Percentiles rank a stretch among this genome's conserved stretches.
phyloP scores from a whole-genome alignment of 2,329 filamentous ascomycete genomes.

The Nectriaceae sp. region DNA sequence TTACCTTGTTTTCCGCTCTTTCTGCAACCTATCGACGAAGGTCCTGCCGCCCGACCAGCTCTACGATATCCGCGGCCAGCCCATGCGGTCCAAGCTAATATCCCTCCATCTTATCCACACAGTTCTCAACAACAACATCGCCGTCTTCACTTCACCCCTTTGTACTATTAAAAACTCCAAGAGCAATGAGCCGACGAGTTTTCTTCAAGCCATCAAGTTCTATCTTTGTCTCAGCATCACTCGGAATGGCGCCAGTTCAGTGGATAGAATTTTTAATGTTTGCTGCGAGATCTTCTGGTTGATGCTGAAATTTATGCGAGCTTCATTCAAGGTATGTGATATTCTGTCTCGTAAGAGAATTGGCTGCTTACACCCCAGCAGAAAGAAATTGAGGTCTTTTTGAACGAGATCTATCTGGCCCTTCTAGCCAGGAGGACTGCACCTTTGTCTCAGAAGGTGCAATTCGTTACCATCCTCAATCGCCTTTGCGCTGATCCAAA shows the following conservation, averaged over 20 bases:
- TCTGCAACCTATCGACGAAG: conserved; percentile 97
- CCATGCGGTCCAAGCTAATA: conserved; percentile 95
- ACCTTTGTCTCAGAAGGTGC: conserved; percentile 86
- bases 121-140: conserved; percentile 89
- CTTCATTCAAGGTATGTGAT: conserved; percentile 79
- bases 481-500: conserved; percentile 83
- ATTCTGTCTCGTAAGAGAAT: not conserved
- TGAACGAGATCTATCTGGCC: conserved; percentile 95
- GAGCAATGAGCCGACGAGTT: conserved; percentile 83
- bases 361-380: conserved; percentile 39
- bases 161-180: conserved; percentile 92
- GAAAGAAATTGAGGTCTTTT: conserved; percentile 97
- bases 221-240: conserved; percentile 95
- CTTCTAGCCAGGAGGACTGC: conserved; percentile 87
- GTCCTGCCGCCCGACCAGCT: conserved; percentile 85
- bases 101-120: conserved; percentile 95
- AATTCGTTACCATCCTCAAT: conserved; percentile 84
- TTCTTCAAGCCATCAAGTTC: conserved; percentile 93
- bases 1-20: conserved; percentile 94
- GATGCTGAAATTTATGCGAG: conserved; percentile 90
- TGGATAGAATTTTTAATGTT: conserved; percentile 90
- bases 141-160: conserved; percentile 86
- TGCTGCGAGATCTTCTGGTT: conserved; percentile 98
- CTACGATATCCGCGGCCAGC: conserved; percentile 88
- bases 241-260: conserved; percentile 90